Evolutionary conservation across 768 basidiomycete genomes (phyloP).

Genomic region (Chalciporus sphaerocephalus): DNA sequence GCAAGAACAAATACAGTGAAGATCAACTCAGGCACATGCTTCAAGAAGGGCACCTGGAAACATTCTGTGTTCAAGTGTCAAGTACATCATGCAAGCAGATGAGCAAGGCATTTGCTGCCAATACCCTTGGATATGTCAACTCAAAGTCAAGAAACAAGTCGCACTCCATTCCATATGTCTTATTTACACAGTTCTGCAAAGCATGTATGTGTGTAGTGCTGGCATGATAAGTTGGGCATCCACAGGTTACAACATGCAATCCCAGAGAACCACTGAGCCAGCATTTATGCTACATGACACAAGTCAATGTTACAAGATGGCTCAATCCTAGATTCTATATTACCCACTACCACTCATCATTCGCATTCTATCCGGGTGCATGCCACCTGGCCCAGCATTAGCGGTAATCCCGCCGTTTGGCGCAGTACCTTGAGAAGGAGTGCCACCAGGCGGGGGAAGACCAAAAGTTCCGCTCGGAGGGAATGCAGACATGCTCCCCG

Average conservation of each 20-base stretch:
- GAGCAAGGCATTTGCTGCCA: conserved; percentile 24
- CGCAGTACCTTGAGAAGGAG: conserved; percentile 41
- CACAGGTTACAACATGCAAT: neutral
- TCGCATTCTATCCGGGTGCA: conserved; percentile 78
- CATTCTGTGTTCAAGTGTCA: conserved; percentile 41
- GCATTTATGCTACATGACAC: neutral
- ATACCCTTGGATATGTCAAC: conserved; percentile 15
- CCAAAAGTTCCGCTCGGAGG: conserved; percentile 32
- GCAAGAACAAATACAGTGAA: conserved; percentile 29
- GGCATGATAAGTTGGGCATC: neutral
- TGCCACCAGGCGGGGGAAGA: conserved; percentile 37
- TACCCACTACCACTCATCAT: conserved; percentile 56
- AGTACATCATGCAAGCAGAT: conserved; percentile 16
- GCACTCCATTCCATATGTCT: neutral
- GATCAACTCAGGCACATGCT: conserved; percentile 37
- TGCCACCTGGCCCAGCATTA: conserved; percentile 54
- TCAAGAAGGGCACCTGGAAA: conserved; percentile 38
- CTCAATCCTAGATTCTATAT: neutral
- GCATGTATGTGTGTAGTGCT: neutral
- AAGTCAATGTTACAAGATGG: neutral
- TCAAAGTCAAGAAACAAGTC: neutral
- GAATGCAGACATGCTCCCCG: conserved; percentile 31
- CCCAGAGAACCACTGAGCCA: neutral
- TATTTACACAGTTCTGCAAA: neutral
- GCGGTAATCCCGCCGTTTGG: conserved; percentile 30